Percentiles rank a stretch among this genome's conserved stretches.
Evolutionary conservation across 164 flowering plant species (phyloP).

Genomic region (Aristolochia contorta): DNA sequence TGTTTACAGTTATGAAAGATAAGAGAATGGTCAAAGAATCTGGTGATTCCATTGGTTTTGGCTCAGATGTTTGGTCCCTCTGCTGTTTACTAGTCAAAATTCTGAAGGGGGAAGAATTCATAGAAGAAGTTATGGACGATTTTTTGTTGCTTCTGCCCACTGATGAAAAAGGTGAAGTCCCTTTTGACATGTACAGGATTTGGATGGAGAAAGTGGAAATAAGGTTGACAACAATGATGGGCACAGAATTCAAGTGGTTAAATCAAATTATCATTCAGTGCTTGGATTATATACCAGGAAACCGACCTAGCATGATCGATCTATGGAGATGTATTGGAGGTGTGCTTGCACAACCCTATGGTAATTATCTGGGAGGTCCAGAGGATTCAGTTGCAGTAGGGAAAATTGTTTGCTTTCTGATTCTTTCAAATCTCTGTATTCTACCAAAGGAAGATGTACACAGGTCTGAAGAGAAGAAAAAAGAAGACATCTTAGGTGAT

Average conservation of each 20-base stretch:
- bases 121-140: slow-evolving; percentile 20
- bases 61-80: slow-evolving; percentile 79
- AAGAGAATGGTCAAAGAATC: slow-evolving; percentile 18
- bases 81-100: slow-evolving; percentile 47
- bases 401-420: slow-evolving; percentile 26
- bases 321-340: slow-evolving; percentile 57
- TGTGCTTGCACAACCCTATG: slow-evolving; percentile 27
- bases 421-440: slow-evolving; percentile 44
- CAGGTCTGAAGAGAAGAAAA: slow-evolving; percentile 10
- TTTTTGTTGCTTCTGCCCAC: slow-evolving; percentile 7
- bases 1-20: slow-evolving; percentile 22
- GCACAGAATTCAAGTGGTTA: slow-evolving; percentile 22
- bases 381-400: slow-evolving; percentile 9
- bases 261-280: slow-evolving; percentile 38
- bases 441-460: slow-evolving; percentile 10
- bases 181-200: slow-evolving; percentile 11
- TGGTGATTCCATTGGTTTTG: slow-evolving; percentile 17
- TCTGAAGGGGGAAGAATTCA: slow-evolving; percentile 35
- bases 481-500: slow-evolving; percentile 5
- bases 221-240: slow-evolving; percentile 26
- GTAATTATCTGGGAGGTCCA: slow-evolving; percentile 18
- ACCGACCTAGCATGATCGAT: slow-evolving; percentile 46
- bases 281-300: slow-evolving; percentile 37
- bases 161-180: slow-evolving; percentile 21
- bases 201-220: slow-evolving; percentile 39